Base-by-base conservation (phyloP, 306 rosid genomes). In the Prunus dulcis region DNA sequence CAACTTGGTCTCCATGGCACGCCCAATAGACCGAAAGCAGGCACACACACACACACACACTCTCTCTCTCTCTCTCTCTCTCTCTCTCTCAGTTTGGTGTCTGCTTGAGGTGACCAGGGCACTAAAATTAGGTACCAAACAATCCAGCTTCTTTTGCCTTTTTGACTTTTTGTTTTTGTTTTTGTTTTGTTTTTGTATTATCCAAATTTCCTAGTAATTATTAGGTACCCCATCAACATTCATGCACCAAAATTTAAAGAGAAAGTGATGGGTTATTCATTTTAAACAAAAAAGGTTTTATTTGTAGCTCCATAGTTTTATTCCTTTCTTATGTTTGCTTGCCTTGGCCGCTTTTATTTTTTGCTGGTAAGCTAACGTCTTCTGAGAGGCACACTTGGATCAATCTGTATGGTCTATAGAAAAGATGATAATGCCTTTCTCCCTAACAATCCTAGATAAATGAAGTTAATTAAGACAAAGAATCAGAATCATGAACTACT, bases 341-440 rank as follows among this genome's bases (percentile, higher is more conserved):
- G 82, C 68, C 83, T 83, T 81, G 74, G 82, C 77, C 83, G 85
- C 74, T 52, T 38, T 58, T 62, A 63, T 77, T 72, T 74, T 77
- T 76, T 17, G 84, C 75, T 81, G 50, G 67, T 8, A 51, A 71
- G 72, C 22, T 71, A 55, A 50, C 41, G 23, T 74, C 76, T 64
- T 66, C 19, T 23, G 57, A 72, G 61, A 71, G 67, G 57, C 69
- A 64, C 82, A 27, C 51, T 46, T 80, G 47, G 30, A 66, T 45
- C 58, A 30, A 58, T 63, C 0, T 34, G 17, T 34, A 12, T 3
- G 57, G 25, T 58, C 9, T 17, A 1, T 8, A 51, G 8, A 32
- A 15, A 68, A 32, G 25, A 41, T 8, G n/a, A 10, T 23, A 6
- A 38, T 38, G 43, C 9, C 43, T 38, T 8, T 32, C 38, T 32